Percentiles rank a stretch among this genome's conserved stretches.
phyloP scores from a whole-genome alignment of 2,329 filamentous ascomycete genomes.

The Penicillium vulpinum region DNA sequence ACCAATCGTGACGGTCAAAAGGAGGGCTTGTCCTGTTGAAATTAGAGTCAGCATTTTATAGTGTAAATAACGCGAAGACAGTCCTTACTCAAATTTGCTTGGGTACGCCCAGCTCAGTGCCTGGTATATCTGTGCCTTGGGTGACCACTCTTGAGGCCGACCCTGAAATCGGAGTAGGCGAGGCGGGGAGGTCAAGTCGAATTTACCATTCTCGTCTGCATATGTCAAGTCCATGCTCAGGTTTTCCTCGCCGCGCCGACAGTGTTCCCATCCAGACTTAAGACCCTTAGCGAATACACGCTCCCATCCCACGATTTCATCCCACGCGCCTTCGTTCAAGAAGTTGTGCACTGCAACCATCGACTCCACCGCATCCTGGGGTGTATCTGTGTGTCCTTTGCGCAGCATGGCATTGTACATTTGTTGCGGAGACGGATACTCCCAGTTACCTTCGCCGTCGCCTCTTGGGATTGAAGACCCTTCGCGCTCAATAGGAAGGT shows the following conservation, averaged over 20 bases:
- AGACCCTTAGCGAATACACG: constrained; percentile 76
- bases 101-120: constrained; percentile 78
- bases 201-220: constrained; percentile 42
- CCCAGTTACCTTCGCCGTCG: constrained; percentile 75
- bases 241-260: constrained; percentile 71
- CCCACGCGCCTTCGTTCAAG: constrained; percentile 95
- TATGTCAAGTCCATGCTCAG: constrained; percentile 56
- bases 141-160: constrained; percentile 82
- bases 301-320: constrained; percentile 93
- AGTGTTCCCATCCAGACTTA: constrained; percentile 69
- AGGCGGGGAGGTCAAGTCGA: constrained; percentile 54
- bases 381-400: constrained; percentile 94
- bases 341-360: constrained; percentile 99
- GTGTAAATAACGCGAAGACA: not conserved
- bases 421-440: constrained; percentile 96
- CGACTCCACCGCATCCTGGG: constrained; percentile 85
- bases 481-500: constrained; percentile 78
- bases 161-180: constrained; percentile 85
- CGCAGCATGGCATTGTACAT: constrained; percentile 99
- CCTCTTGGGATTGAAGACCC: constrained; percentile 88
- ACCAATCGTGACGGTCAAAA: constrained; percentile 98
- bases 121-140: constrained; percentile 83
- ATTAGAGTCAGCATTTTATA: constrained; percentile 10
- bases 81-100: constrained; percentile 68
- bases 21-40: constrained; percentile 70